phyloP scores from a whole-genome alignment of 2,329 filamentous ascomycete species.

The Hypomyces rosellus region DNA sequence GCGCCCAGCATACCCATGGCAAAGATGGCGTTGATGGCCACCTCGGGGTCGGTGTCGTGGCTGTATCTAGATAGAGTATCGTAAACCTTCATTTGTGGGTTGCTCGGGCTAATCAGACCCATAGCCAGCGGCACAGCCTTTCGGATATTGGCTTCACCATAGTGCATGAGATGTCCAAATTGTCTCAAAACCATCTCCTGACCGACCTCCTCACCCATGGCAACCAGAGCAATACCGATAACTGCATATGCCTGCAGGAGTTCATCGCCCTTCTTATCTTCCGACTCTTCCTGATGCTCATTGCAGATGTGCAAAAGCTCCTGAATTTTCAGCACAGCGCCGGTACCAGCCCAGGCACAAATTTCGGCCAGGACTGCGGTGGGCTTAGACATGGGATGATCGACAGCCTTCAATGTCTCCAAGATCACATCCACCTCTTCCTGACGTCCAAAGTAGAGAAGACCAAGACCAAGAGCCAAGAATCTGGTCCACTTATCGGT shows the following conservation, averaged over 20 bases:
- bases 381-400: constrained; percentile 95
- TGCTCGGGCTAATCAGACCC: constrained; percentile 93
- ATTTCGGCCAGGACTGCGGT: constrained; percentile 91
- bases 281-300: constrained; percentile 89
- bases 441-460: constrained; percentile 93
- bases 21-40: constrained; percentile 97
- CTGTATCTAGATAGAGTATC: constrained; percentile 96
- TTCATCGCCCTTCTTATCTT: constrained; percentile 93
- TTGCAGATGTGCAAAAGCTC: constrained; percentile 97
- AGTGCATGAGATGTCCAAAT: constrained; percentile 98
- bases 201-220: constrained; percentile 97
- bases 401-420: constrained; percentile 92
- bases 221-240: constrained; percentile 84
- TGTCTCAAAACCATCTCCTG: constrained; percentile 98
- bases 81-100: constrained; percentile 99
- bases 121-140: constrained; percentile 94
- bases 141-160: constrained; percentile 93
- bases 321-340: constrained; percentile 93
- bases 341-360: constrained; percentile 96
- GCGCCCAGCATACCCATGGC: constrained; percentile 97
- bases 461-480: constrained; percentile 84
- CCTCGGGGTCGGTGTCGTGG: constrained; percentile 97
- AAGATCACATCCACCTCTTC: constrained; percentile 98
- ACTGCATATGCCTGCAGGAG: constrained; percentile 94
- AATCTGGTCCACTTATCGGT: constrained; percentile 99